phyloP scores from a whole-genome alignment of 129 eudicot genomes.

The Tagetes erecta region DNA sequence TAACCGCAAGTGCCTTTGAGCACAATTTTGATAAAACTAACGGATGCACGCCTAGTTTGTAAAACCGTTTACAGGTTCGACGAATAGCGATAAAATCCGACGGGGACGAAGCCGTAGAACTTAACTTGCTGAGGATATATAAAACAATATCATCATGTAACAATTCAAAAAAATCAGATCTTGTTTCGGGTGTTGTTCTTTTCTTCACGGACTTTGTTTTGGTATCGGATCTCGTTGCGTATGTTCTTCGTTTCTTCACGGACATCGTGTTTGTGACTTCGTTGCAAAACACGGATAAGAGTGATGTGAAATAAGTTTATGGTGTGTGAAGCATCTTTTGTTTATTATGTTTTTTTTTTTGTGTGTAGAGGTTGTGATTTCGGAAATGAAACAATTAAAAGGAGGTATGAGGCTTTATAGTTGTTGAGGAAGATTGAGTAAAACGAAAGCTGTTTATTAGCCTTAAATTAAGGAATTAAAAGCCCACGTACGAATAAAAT shows the following conservation, averaged over 20 bases:
- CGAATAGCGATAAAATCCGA: conserved; percentile 41
- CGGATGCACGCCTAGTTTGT: conserved; percentile 34
- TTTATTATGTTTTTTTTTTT: background rate
- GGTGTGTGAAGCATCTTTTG: background rate
- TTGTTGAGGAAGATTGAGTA: background rate
- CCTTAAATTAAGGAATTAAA: background rate
- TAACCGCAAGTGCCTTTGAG: conserved; percentile 33
- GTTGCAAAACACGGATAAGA: background rate
- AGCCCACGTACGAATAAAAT: background rate
- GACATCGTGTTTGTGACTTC: too few species aligned
- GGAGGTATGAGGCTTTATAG: background rate
- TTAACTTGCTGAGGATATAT: conserved; percentile 43
- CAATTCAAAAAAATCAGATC: conserved; percentile 41
- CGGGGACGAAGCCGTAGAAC: conserved; percentile 45
- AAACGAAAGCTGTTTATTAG: background rate
- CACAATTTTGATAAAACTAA: conserved; percentile 38
- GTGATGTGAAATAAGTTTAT: background rate
- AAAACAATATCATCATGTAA: conserved; percentile 54
- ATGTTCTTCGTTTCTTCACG: too few species aligned
- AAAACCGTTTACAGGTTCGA: conserved; percentile 46
- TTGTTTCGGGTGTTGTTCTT: conserved; percentile 2
- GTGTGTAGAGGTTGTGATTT: background rate
- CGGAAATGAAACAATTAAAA: background rate
- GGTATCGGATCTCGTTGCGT: too few species aligned
- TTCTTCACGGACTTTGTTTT: background rate